Conservation (phyloP, 2,329 filamentous ascomycete genomes). For the Aphanocladium album region DNA sequence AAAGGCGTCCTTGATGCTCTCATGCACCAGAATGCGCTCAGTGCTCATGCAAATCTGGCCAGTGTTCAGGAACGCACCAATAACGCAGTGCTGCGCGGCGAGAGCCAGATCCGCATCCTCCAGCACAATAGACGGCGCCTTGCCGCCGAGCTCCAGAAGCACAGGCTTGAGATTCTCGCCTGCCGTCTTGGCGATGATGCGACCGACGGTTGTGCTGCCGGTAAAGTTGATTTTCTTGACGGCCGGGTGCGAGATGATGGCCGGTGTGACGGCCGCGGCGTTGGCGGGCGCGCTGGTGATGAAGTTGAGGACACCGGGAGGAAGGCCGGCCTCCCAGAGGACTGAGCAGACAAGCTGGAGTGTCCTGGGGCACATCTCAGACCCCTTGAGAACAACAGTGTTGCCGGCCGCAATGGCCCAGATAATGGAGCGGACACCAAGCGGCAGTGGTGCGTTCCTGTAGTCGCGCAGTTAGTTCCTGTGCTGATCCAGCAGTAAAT, state of each 20-base stretch:
- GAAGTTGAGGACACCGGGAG: constrained; percentile 64
- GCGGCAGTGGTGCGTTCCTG: constrained; percentile 48
- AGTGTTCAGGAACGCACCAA: constrained; percentile 19
- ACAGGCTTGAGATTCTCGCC: constrained; percentile 39
- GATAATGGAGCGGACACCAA: constrained; percentile 46
- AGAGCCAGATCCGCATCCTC: constrained; percentile 40
- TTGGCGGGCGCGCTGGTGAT: constrained; percentile 58
- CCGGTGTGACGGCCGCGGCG: constrained; percentile 58
- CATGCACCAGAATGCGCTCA: constrained; percentile 49
- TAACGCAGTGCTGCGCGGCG: constrained; percentile 27
- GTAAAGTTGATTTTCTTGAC: constrained; percentile 41
- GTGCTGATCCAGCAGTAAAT: background rate
- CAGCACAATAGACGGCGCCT: constrained; percentile 37
- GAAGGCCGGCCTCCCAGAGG: constrained; percentile 66
- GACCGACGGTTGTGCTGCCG: constrained; percentile 37
- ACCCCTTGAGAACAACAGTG: constrained; percentile 64
- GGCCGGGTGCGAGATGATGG: constrained; percentile 50
- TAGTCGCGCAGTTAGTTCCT: background rate
- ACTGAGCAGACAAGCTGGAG: constrained; percentile 56
- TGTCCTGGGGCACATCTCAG: constrained; percentile 58
- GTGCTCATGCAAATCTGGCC: constrained; percentile 72
- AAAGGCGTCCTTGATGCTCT: constrained; percentile 18
- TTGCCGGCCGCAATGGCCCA: constrained; percentile 67
- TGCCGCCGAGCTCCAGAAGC: constrained; percentile 45
- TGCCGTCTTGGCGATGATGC: constrained; percentile 32